Percentiles rank a stretch among this genome's conserved stretches.
Evolutionary conservation across 495 filamentous ascomycete species (phyloP).

Genomic region (Aspergillus panamensis): DNA sequence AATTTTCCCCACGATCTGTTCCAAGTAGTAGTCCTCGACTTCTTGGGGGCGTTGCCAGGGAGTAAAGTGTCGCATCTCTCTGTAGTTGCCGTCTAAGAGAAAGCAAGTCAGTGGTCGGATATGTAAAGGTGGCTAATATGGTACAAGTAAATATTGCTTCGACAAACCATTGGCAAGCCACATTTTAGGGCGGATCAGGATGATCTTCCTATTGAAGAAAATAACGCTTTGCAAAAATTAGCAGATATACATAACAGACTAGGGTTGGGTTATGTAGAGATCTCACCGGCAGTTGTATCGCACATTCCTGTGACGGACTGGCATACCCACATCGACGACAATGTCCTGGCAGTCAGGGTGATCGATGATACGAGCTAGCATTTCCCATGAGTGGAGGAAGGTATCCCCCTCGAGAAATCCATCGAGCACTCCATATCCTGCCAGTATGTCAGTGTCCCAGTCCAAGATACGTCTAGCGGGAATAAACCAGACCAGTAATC

Average conservation of each 20-base stretch:
- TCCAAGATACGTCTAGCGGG: background rate
- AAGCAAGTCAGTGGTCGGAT: background rate
- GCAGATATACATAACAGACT: background rate
- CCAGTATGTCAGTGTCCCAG: slow-evolving; percentile 5
- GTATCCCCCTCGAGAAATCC: slow-evolving; percentile 55
- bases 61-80: slow-evolving; percentile 57
- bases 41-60: slow-evolving; percentile 58
- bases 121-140: background rate
- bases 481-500: slow-evolving; percentile 42
- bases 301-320: slow-evolving; percentile 59
- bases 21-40: slow-evolving; percentile 71
- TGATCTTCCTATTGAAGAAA: slow-evolving; percentile 61
- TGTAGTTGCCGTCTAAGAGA: slow-evolving; percentile 37
- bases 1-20: slow-evolving; percentile 58
- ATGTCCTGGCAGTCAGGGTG: slow-evolving; percentile 69
- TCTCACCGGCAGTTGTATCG: slow-evolving; percentile 66
- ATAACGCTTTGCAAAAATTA: slow-evolving; percentile 44
- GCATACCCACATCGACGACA: slow-evolving; percentile 74
- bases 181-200: slow-evolving; percentile 79
- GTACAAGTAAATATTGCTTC: too few relatives aligned
- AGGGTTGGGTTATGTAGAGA: background rate
- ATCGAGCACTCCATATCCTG: slow-evolving; percentile 69
- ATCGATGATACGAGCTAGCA: slow-evolving; percentile 60
- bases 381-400: slow-evolving; percentile 70
- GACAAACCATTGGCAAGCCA: slow-evolving; percentile 68